Conservation (phyloP, 2,329 filamentous ascomycete genomes). For the Claviceps purpurea region DNA sequence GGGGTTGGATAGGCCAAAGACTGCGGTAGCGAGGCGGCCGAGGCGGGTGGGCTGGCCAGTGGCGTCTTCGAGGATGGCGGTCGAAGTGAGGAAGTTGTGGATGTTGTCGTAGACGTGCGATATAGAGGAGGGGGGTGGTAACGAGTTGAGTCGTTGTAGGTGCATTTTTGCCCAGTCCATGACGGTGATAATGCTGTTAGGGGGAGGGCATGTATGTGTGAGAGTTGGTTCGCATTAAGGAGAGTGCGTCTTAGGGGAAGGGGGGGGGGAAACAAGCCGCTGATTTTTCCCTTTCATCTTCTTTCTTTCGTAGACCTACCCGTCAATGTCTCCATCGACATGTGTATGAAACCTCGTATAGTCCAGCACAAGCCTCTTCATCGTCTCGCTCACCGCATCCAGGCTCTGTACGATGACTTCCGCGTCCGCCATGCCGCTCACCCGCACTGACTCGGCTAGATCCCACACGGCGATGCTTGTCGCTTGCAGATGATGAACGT, state of each 20-base stretch:
- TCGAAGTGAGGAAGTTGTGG: constrained; percentile 58
- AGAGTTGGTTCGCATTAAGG: no score
- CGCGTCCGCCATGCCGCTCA: constrained; percentile 82
- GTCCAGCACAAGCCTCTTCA: constrained; percentile 74
- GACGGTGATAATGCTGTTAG: constrained; percentile 63
- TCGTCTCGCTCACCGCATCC: constrained; percentile 71
- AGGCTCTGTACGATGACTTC: constrained; percentile 75
- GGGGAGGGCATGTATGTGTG: background rate
- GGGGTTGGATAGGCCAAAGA: constrained; percentile 69
- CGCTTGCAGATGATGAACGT: constrained; percentile 79
- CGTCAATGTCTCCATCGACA: constrained; percentile 85
- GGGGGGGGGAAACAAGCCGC: background rate
- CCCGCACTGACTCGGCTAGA: constrained; percentile 76
- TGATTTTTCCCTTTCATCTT: background rate
- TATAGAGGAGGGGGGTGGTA: constrained; percentile 43
- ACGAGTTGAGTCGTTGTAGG: constrained; percentile 52
- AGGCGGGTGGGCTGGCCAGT: constrained; percentile 49
- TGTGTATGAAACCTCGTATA: constrained; percentile 87
- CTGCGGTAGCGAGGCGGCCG: constrained; percentile 52
- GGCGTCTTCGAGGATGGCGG: constrained; percentile 44
- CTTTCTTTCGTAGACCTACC: constrained; percentile 26
- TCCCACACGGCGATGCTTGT: constrained; percentile 93
- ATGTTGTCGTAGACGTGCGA: constrained; percentile 70
- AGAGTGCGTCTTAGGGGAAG: background rate
- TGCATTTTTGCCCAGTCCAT: constrained; percentile 95